Conservation (phyloP, 2,329 filamentous ascomycete species). For the Talaromyces verruculosus region DNA sequence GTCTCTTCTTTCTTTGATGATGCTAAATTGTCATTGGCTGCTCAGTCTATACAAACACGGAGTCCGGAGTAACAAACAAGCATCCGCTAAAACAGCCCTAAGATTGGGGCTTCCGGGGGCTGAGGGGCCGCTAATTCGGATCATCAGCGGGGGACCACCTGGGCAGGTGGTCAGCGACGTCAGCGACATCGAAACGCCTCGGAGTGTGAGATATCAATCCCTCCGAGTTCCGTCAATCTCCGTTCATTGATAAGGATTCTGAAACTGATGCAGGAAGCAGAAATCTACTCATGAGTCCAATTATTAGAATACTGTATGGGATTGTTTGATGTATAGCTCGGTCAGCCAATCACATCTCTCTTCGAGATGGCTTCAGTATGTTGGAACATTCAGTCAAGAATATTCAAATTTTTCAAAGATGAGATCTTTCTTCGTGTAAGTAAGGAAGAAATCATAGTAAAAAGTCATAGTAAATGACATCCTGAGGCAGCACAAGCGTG, state of each 20-base stretch:
- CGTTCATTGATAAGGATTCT: not conserved
- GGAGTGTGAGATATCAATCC: not conserved
- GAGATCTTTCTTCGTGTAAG: no score
- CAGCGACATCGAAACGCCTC: not conserved
- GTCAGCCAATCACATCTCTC: no score
- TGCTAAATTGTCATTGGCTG: not conserved
- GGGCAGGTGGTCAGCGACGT: not conserved
- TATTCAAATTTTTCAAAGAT: no score
- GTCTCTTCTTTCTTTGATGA: not conserved
- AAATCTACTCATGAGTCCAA: no score
- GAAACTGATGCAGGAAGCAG: no score
- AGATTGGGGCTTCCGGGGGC: not conserved
- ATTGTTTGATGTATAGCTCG: no score
- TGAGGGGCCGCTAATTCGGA: not conserved
- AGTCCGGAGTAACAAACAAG: slow-evolving; percentile 6
- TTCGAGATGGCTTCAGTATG: no score
- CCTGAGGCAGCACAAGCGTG: not conserved
- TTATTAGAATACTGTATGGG: no score
- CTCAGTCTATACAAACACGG: not conserved
- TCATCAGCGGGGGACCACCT: not conserved
- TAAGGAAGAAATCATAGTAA: no score
- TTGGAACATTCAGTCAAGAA: no score
- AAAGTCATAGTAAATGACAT: not conserved
- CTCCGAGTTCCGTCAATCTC: not conserved
- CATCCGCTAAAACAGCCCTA: not conserved